Evolutionary conservation across 2,329 filamentous ascomycete species (phyloP).

Genomic region (Teratosphaeria epicoccoides): DNA sequence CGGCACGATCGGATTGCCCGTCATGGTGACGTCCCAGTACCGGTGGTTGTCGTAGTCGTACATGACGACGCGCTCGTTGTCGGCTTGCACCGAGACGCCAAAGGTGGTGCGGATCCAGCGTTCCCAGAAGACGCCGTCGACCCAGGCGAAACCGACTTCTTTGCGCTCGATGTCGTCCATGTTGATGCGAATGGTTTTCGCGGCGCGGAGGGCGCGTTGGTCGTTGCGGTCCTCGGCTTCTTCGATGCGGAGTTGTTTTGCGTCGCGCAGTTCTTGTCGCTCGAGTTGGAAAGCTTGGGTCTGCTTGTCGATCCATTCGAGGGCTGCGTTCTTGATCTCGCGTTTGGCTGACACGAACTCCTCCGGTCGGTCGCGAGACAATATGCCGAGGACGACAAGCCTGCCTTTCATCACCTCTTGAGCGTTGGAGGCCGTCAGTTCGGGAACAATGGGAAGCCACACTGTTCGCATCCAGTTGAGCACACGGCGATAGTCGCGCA

Average conservation of each 20-base stretch:
- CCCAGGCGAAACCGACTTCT: constrained; percentile 91
- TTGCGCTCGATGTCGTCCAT: constrained; percentile 81
- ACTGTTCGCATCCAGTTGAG: constrained; percentile 91
- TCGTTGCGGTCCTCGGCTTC: constrained; percentile 91
- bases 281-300: constrained; percentile 85
- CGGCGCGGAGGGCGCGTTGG: constrained; percentile 70
- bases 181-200: constrained; percentile 83
- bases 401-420: constrained; percentile 91
- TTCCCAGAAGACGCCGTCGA: constrained; percentile 95
- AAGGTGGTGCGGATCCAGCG: constrained; percentile 94
- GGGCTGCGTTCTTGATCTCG: constrained; percentile 89
- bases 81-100: constrained; percentile 68
- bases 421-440: constrained; percentile 83
- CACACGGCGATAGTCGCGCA: constrained; percentile 75
- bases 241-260: constrained; percentile 90
- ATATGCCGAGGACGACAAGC: constrained; percentile 83
- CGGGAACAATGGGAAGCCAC: constrained; percentile 91
- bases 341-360: constrained; percentile 68
- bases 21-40: constrained; percentile 89
- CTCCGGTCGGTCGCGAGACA: constrained; percentile 69
- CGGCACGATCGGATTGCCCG: constrained; percentile 79
- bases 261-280: constrained; percentile 81
- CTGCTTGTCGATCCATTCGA: constrained; percentile 98
- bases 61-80: constrained; percentile 87
- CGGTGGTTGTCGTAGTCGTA: constrained; percentile 92